These are phyloP conservation scores for Solanum hybrid DNA, from an alignment of 305 asterid genomes.

Conservation along the genomic window DNA sequence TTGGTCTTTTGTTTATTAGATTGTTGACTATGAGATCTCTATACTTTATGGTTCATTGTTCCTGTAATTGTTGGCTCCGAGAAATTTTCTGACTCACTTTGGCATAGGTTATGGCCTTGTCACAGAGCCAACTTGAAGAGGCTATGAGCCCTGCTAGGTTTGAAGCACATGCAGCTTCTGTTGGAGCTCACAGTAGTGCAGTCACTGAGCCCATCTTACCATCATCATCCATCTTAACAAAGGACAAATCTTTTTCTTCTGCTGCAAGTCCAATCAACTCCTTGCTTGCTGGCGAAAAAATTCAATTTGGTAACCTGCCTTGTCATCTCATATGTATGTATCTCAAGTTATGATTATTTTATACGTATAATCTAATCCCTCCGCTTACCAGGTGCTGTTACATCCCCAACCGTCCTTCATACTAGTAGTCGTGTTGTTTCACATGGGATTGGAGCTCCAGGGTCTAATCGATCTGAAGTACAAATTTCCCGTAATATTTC, in stretches of 20 bases:
- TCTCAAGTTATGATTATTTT: neutral
- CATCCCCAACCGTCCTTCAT: conserved; percentile 79
- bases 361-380: neutral
- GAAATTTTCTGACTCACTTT: neutral
- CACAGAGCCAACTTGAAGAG: conserved; percentile 88
- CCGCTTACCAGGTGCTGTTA: conserved; percentile 65
- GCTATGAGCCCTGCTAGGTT: conserved; percentile 70
- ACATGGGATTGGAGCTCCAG: conserved; percentile 76
- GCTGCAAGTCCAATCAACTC: conserved; percentile 84
- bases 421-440: conserved; percentile 52
- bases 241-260: conserved; percentile 59
- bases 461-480: conserved; percentile 61
- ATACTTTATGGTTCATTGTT: neutral
- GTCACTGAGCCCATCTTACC: conserved; percentile 48
- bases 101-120: conserved; percentile 68
- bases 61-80: neutral
- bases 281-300: conserved; percentile 91
- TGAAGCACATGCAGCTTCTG: conserved; percentile 51
- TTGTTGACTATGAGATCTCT: neutral
- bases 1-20: neutral
- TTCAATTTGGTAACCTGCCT: conserved; percentile 66
- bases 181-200: conserved; percentile 56
- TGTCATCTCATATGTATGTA: neutral
- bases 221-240: conserved; percentile 43
- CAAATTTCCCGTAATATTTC: conserved; percentile 49